phyloP scores from a whole-genome alignment of 2,329 filamentous ascomycete genomes.

The Helotiales sp. region DNA sequence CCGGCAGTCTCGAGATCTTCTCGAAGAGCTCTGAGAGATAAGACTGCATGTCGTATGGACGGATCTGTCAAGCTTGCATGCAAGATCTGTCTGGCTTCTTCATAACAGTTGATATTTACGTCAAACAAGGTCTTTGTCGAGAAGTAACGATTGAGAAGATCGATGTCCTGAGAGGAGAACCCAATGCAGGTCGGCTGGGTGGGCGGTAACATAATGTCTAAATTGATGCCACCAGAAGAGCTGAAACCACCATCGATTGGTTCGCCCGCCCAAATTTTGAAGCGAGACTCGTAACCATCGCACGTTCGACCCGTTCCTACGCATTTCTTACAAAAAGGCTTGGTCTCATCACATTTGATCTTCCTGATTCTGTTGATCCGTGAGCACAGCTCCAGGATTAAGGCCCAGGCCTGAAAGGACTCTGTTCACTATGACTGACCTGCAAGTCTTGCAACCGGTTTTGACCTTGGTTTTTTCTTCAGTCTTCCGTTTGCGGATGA shows the following conservation, averaged over 20 bases:
- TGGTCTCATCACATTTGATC: constrained; percentile 38
- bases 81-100: constrained; percentile 49
- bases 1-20: constrained; percentile 46
- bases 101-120: constrained; percentile 45
- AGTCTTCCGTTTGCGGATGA: constrained; percentile 39
- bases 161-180: constrained; percentile 42
- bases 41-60: constrained; percentile 47
- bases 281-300: constrained; percentile 50
- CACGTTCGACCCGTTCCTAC: constrained; percentile 49
- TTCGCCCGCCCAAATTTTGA: constrained; percentile 41
- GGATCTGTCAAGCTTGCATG: constrained; percentile 46
- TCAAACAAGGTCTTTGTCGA: constrained; percentile 51
- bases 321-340: constrained; percentile 38
- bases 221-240: constrained; percentile 29
- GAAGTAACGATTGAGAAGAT: constrained; percentile 47
- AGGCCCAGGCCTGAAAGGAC: constrained; percentile 24
- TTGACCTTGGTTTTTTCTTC: constrained; percentile 46
- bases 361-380: constrained; percentile 53
- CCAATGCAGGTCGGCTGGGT: constrained; percentile 32
- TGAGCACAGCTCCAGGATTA: constrained; percentile 33
- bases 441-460: constrained; percentile 51
- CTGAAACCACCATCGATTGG: constrained; percentile 19
- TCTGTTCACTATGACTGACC: constrained; percentile 43
- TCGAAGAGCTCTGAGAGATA: constrained; percentile 48
- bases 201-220: constrained; percentile 28